Base-by-base conservation (phyloP, 1,139 yeast species). In the Tardiomyces blankii region DNA sequence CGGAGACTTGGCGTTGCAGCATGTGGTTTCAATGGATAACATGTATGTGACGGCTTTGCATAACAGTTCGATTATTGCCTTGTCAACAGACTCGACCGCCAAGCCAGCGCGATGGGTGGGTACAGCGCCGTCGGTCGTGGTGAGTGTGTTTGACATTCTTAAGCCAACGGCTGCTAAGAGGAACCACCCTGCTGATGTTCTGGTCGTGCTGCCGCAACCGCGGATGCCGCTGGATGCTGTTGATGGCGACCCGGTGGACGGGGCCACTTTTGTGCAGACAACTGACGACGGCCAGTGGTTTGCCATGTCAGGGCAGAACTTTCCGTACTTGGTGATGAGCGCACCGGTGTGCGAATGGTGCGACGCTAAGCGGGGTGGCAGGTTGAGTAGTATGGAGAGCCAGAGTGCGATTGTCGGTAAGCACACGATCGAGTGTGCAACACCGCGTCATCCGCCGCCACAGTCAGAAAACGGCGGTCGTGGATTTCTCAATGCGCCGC, bases 1-100 rank as follows among this genome's bases (percentile, higher is more conserved):
- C 60, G 70, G 72, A 39, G 91, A 83, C 58, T 69, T 89, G 49
- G 78, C 56, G 21, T 51, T 60, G 33, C 73, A 68, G 54, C 68
- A 69, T 46, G 45, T 51, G 13, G 44, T 49, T 12, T 61, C 69
- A 2, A 59, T 73, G 18, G 97, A 89, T 61, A 79, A 81, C 40
- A 66, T 86, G 3, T 84, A 84, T 55, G 80, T 91, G 52, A 82
- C 93, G 1, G 95, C 96, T 1, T 78, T 86, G 57, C 86, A 83
- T 58, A 55, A 78, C 86, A 4, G 65, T 77, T 44, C 68, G 74
- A 52, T 68, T 38, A 48, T 67, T 42, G 72, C 68, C 1, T 52
- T 63, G 18, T 91, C 93, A 0, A 74, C 85, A 28, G 84, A 85
- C 57, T 30, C 35, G 16, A 13, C 35, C 16, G n/a, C 35, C 16